These are phyloP conservation scores for Cordyceps tenuipes DNA, from an alignment of 2,329 filamentous ascomycete genomes.

Conservation along the genomic window DNA sequence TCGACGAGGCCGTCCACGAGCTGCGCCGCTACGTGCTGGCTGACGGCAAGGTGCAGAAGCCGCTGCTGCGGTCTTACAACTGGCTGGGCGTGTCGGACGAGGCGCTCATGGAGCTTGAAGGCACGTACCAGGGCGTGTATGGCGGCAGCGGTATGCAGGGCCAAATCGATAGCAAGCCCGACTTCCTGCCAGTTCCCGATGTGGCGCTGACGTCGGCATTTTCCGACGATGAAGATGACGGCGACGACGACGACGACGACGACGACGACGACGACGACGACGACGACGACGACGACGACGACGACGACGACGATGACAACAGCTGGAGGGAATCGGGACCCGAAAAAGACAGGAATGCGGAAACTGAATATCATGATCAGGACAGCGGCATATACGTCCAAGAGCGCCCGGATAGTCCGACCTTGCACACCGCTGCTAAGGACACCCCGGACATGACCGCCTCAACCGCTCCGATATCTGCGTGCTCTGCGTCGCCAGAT, in stretches of 20 bases:
- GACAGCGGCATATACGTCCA: constrained; percentile 2
- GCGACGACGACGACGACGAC: background rate
- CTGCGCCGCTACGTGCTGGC: constrained; percentile 51
- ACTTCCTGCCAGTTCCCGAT: constrained; percentile 3
- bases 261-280: background rate
- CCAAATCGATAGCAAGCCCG: constrained; percentile 35
- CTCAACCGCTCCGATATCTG: background rate
- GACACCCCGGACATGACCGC: background rate
- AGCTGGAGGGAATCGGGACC: background rate
- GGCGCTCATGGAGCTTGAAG: constrained; percentile 45
- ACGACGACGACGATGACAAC: constrained; percentile 2
- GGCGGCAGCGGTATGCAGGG: constrained; percentile 38
- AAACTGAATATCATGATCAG: background rate
- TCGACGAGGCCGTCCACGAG: constrained; percentile 56
- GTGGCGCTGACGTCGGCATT: background rate
- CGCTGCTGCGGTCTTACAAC: constrained; percentile 46
- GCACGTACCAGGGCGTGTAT: constrained; percentile 49
- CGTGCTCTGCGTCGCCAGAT: constrained; percentile 1
- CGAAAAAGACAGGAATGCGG: constrained; percentile 6
- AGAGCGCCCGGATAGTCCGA: background rate
- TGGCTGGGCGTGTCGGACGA: constrained; percentile 45
- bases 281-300: constrained; percentile 9
- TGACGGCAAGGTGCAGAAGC: constrained; percentile 36
- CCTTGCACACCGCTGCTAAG: background rate
- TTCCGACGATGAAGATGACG: background rate